Evolutionary conservation across 163 green algal species (phyloP), one percentile per base, ranked within the genome.

Genomic region (Scenedesmus sp.): DNA sequence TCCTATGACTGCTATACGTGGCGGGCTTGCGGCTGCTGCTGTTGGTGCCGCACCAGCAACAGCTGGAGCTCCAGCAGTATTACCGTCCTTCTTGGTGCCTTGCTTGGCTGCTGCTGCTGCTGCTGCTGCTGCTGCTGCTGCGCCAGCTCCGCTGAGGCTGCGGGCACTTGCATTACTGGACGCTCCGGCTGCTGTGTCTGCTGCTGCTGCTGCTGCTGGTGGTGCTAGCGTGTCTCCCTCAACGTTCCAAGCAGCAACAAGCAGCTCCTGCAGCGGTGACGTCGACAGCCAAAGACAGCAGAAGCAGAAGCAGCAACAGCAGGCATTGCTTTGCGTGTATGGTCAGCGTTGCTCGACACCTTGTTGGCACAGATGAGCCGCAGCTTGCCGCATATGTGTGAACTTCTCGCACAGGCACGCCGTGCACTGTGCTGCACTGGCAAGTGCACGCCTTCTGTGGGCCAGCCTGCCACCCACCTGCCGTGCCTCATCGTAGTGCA

Each of bases 401-500:
- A 10, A 61, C 46, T 53, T 3, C 51, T 24, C 22, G 51, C 51
- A 61, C 20, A 26, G 9, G 20, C 22, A 13, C 3, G 3, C 51
- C 12, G 9, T 61, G 51, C 51, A 18, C 12, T 22, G 51, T 16
- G 51, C 9, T 61, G 51, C 51, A 61, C 13, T 16, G 3, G 51
- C 12, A 22, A 13, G 22, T 10, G 7, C 12, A 61, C 12, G 51
- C 59, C 22, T 35, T 7, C 22, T 12, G 3, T 24, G 20, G 24
- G 59, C 0, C 26, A 35, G 59, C 59, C 22, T 72, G 59, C 59
- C 30, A 18, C 65, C 7, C 65, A 76, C 65, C 65, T 76, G 65
- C 16, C 49, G 59, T 15, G 15, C 37, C 33, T 84, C 46, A 42
- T 90, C 85, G 56, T 90, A 79, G 35, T 90, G 85, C 40, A 90